Base-by-base conservation (phyloP, 257 asterid species). In the Nicotiana benthamiana region DNA sequence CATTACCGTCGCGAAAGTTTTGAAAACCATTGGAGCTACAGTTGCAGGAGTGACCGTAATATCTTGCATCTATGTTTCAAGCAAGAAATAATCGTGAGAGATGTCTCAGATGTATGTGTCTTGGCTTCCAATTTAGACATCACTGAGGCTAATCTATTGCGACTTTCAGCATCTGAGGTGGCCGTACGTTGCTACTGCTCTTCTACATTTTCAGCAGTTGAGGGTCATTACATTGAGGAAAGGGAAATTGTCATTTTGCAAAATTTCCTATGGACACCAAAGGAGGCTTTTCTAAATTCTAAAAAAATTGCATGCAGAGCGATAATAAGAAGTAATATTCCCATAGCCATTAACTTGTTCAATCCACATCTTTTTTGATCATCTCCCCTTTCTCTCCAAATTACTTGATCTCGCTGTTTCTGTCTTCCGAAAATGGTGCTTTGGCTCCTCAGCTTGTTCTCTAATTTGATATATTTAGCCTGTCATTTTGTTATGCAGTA, bases 31-130 rank as follows among this genome's bases (percentile, higher is more conserved):
- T 79, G 98, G 98, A 82, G 93, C 88, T 78, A 85, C 97, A 64
- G 91, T 89, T 81, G 94, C 92, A 0, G 98, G 98, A 52, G 89
- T 85, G 28, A 93, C 97, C 75, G 86, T 94, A 27, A 27, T 88
- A 66, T 88, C 92, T 28, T 92, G 97, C 82, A 83, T 94, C 60
- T 94, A 94, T 82, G 75, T 92, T 56, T 91, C 96, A 30, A 64
- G 83, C 90, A 90, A 86, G 93, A 94, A 94, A 85, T 94, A 88
- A 85, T 24, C 24, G 24, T 48, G 24, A 74, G 16, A 24, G 60
- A 40, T 36, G 24, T 72, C 26, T 70, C 54, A 46, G 60, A 24
- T 74, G 15, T 17, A 24, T 24, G 36, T 15, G 40, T 74, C 40
- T 9, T 32, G 24, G 40, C 0, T 0, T 3, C 48, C 15, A 72